Conservation (phyloP, 495 filamentous ascomycete species). For the Annulohypoxylon bovei region DNA sequence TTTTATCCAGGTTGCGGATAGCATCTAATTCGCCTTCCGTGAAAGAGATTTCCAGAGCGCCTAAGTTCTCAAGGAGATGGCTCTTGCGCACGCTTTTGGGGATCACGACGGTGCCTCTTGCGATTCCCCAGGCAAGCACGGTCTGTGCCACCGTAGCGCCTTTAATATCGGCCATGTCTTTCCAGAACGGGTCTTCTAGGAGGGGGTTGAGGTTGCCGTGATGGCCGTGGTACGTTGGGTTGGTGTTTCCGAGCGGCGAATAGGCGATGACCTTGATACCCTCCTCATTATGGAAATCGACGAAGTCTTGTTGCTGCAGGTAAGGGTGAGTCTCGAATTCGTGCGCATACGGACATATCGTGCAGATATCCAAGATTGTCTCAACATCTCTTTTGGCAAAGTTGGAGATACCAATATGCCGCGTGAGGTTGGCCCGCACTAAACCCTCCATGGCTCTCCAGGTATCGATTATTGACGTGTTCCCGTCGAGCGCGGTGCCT, state of each 20-base stretch:
- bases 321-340: constrained; percentile 67
- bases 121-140: constrained; percentile 71
- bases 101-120: constrained; percentile 70
- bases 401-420: constrained; percentile 76
- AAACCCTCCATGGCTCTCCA: constrained; percentile 73
- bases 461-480: constrained; percentile 59
- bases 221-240: constrained; percentile 63
- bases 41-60: constrained; percentile 29
- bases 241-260: constrained; percentile 77
- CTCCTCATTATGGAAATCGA: constrained; percentile 62
- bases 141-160: constrained; percentile 69
- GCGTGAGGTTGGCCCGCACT: constrained; percentile 57
- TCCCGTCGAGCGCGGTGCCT: constrained; percentile 53
- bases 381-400: constrained; percentile 70
- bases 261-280: constrained; percentile 73
- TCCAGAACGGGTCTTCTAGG: constrained; percentile 66
- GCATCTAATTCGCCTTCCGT: constrained; percentile 59
- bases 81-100: constrained; percentile 67
- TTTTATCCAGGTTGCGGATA: constrained; percentile 64
- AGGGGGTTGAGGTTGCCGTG: constrained; percentile 43
- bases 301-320: constrained; percentile 68
- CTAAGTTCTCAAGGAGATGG: constrained; percentile 41
- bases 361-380: constrained; percentile 62
- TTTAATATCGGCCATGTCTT: constrained; percentile 70
- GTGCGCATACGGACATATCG: constrained; percentile 71